phyloP scores from a whole-genome alignment of 176 grass and related monocot genomes.

The Carex parvula region DNA sequence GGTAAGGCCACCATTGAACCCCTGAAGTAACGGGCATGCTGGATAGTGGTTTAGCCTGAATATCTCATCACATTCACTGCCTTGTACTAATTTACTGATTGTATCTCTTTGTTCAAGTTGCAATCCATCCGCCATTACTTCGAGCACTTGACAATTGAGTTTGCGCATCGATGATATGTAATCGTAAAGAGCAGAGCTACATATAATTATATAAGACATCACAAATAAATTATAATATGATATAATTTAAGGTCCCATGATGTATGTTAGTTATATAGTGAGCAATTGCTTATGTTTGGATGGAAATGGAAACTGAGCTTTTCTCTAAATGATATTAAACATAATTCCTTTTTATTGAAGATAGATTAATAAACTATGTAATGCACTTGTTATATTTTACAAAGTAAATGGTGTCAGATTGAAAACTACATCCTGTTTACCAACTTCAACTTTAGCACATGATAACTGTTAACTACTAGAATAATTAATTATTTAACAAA shows the following conservation, averaged over 20 bases:
- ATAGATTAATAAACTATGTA: background rate
- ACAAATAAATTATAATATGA: background rate
- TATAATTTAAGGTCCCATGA: background rate
- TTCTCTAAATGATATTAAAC: background rate
- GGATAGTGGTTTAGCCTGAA: constrained; percentile 95
- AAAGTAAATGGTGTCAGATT: background rate
- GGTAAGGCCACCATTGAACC: constrained; percentile 48
- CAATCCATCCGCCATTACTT: constrained; percentile 66
- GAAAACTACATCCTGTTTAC: background rate
- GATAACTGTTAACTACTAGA: background rate
- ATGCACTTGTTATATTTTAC: background rate
- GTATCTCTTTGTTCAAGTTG: constrained; percentile 38
- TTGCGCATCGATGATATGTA: constrained; percentile 52
- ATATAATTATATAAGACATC: constrained; percentile 27
- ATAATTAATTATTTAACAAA: background rate
- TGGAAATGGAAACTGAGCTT: background rate
- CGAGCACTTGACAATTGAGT: constrained; percentile 55
- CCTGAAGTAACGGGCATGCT: constrained; percentile 51
- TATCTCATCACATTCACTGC: constrained; percentile 55
- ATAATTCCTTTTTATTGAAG: background rate
- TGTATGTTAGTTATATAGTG: background rate
- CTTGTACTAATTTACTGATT: constrained; percentile 50
- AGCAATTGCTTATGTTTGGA: background rate
- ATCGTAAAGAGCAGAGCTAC: constrained; percentile 54
- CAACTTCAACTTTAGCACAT: background rate